Evolutionary conservation across 106 monocot genomes (phyloP), one percentile per base, ranked within the genome.

Genomic region (Dactylorhiza incarnata): DNA sequence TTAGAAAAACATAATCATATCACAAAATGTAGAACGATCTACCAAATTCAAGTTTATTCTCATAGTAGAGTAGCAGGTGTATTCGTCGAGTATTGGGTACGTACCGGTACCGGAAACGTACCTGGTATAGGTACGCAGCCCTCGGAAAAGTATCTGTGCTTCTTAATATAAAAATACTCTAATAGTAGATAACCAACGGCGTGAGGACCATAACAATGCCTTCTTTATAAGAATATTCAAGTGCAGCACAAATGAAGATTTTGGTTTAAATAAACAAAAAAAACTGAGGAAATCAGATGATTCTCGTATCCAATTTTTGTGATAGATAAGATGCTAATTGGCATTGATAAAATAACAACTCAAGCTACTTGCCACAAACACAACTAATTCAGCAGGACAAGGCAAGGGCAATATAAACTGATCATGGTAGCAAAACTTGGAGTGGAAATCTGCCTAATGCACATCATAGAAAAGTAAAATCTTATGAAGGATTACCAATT

Each of bases 401-500:
- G 0, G 23, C 25, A 65, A 65, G 17, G 29, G 65, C 65, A 26
- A 65, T 29, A 65, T 65, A 65, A 65, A 29, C 12, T 29, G 13
- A 29, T 13, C 29, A 65, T 29, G 29, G 11, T 65, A 65, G 26
- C 9, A 65, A 10, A 65, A 29, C 29, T 63, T 65, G 65, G 29
- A 5, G 29, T 65, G 65, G 26, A 2, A 65, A 11, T 65, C 26
- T 29, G 25, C 1, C 24, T 29, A 11, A 25, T 65, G 29, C 29
- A 65, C 0, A 65, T 65, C 29, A 29, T 12, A 7, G 19, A 59
- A 79, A 62, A 12, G 12, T 47, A 29, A 9, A 61, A 53, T 44
- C 51, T 19, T 9, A 51, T 0, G 24, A 37, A 19, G 69, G 56
- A 9, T 80, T 92, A 95, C 95, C 92, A 95, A 78, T 86, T 95